phyloP scores from a whole-genome alignment of 2,329 filamentous ascomycete species.

The Xylariaceae sp. region DNA sequence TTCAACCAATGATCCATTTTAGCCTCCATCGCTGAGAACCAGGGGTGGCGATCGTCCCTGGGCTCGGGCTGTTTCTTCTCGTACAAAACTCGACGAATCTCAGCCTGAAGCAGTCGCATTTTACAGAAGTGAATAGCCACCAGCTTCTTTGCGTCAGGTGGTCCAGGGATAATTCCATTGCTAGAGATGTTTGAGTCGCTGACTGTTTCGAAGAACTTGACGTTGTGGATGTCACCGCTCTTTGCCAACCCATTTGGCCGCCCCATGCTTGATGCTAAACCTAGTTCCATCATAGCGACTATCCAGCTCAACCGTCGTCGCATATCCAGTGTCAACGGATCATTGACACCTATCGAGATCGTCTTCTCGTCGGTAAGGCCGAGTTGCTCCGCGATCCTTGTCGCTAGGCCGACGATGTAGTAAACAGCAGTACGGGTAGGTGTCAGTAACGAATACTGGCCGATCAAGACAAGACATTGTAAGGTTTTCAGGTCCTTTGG shows the following conservation, averaged over 20 bases:
- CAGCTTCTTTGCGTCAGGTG: slow-evolving; percentile 78
- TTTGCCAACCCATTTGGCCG: slow-evolving; percentile 85
- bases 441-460: slow-evolving; percentile 88
- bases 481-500: slow-evolving; percentile 90
- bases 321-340: slow-evolving; percentile 84
- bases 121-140: slow-evolving; percentile 92
- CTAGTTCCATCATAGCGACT: slow-evolving; percentile 84
- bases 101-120: slow-evolving; percentile 84
- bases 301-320: slow-evolving; percentile 87
- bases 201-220: slow-evolving; percentile 80
- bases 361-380: slow-evolving; percentile 89
- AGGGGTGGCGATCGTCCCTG: slow-evolving; percentile 78
- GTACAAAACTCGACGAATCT: slow-evolving; percentile 85
- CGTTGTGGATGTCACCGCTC: slow-evolving; percentile 79
- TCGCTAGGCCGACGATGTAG: slow-evolving; percentile 87
- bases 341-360: slow-evolving; percentile 66
- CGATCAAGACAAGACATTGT: slow-evolving; percentile 86
- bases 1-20: slow-evolving; percentile 82
- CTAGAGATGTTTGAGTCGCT: slow-evolving; percentile 83
- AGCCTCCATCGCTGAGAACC: slow-evolving; percentile 79
- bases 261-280: slow-evolving; percentile 84
- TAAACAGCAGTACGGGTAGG: slow-evolving; percentile 92
- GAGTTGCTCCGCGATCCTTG: slow-evolving; percentile 85
- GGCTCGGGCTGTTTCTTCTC: slow-evolving; percentile 80
- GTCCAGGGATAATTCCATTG: slow-evolving; percentile 72